Base-by-base conservation (phyloP, 495 filamentous ascomycete genomes). In the Xylaria bambusicola region DNA sequence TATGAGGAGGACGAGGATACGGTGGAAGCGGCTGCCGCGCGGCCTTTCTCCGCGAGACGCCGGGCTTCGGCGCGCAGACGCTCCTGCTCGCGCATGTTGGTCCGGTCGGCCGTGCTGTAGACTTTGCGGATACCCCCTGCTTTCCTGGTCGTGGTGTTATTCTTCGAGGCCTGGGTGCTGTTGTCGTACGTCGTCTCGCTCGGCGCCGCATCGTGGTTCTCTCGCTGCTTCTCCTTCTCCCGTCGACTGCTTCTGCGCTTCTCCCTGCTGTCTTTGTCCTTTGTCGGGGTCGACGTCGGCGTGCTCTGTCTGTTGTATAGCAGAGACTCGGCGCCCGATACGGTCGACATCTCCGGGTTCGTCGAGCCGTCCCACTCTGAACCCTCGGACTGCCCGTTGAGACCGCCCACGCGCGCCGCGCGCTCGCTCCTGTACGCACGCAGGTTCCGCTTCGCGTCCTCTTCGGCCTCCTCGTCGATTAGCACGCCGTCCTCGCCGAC, bases 341-440 rank as follows among this genome's bases (percentile, higher is more conserved):
- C 77, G 56, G 57, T 80, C 65, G 63, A 88, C 66, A 66, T 71
- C 56, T 71, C 75, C 15, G 73, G 86, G 77, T 73, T 82, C 65
- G 75, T 86, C 6, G 75, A 80, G 42, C 81, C 82, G 66, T 88
- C 89, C 74, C 86, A 86, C 63, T 86, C 82, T 56, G 83, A 88
- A 48, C 84, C 89, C 53, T 97, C 92, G 42, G 83, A 73, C 61
- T 88, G 77, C 46, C 85, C 84, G 71, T 97, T 97, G 65, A 97
- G 74, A 17, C 92, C 92, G 38, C 92, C 92, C 18, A 97, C 90
- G 31, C 87, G 81, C 2, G 92, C 92, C 4, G 91, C 76, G 66
- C 88, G 90, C 73, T 97, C 92, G 67, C 89, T 80, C 7, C 91
- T 87, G 76, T 97, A 97, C 1, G 84, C 83, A 38, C 88, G 84